phyloP scores from a whole-genome alignment of 192 early-diverging fungal species.

The Coemansia sp. region DNA sequence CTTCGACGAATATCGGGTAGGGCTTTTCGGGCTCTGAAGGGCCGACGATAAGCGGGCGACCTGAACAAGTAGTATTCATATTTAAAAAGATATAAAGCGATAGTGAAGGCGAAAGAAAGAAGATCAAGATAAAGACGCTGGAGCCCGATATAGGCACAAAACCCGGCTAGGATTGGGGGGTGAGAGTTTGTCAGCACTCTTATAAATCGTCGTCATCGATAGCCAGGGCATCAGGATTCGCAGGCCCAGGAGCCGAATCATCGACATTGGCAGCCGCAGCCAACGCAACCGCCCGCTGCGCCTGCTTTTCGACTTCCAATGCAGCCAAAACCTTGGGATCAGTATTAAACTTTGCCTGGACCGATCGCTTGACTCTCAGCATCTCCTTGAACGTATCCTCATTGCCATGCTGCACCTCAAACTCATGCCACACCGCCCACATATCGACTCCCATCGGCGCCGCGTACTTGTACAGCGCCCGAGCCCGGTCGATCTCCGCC shows the following conservation, averaged over 20 bases:
- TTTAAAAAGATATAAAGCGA: background rate
- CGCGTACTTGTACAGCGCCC: constrained; percentile 84
- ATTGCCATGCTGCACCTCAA: constrained; percentile 96
- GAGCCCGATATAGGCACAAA: too few species aligned
- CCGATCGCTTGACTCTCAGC: constrained; percentile 90
- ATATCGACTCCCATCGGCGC: constrained; percentile 79
- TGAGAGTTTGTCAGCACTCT: background rate
- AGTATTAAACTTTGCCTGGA: constrained; percentile 81
- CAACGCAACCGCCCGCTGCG: background rate
- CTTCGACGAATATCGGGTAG: constrained; percentile 78
- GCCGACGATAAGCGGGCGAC: constrained; percentile 67
- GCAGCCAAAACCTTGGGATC: constrained; percentile 69
- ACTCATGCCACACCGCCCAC: constrained; percentile 94
- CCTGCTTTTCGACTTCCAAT: constrained; percentile 10
- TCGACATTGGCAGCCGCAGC: constrained; percentile 20
- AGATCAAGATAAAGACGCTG: background rate
- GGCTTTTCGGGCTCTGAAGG: constrained; percentile 61
- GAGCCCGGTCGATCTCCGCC: constrained; percentile 93
- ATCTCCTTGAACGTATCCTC: constrained; percentile 99
- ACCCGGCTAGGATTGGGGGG: background rate
- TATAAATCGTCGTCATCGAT: constrained; percentile 42
- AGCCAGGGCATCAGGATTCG: constrained; percentile 12
- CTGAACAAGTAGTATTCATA: background rate
- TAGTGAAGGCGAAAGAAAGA: background rate
- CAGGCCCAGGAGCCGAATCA: background rate